Evolutionary conservation across 1,284 basidiomycete species (phyloP).

Genomic region (Tilletia caries): DNA sequence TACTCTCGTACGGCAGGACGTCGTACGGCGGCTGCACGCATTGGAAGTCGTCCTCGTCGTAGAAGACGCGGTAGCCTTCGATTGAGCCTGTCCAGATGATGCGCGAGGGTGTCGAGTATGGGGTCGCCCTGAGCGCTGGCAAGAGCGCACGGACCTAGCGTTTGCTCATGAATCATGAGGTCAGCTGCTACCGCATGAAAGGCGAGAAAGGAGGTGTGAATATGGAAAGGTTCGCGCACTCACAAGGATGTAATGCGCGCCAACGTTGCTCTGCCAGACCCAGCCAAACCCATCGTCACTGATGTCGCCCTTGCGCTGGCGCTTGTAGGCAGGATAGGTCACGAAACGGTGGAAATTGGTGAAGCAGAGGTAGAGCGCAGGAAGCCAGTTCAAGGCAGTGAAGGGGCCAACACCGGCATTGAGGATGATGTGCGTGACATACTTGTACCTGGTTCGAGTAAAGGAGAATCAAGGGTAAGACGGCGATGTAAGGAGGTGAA

Average conservation of each 20-base stretch:
- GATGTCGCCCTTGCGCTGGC: constrained; percentile 47
- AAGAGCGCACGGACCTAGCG: constrained; percentile 30
- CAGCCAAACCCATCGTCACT: constrained; percentile 50
- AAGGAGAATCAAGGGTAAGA: background rate
- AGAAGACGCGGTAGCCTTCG: constrained; percentile 46
- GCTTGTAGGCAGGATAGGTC: constrained; percentile 50
- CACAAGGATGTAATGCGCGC: constrained; percentile 50
- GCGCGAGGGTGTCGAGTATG: constrained; percentile 42
- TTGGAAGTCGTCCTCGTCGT: constrained; percentile 46
- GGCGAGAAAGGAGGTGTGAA: background rate
- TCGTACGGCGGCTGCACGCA: constrained; percentile 36
- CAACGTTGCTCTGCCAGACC: constrained; percentile 54
- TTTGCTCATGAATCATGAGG: too few relatives aligned
- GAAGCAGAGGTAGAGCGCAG: constrained; percentile 42
- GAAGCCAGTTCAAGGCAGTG: constrained; percentile 48
- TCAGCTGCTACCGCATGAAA: background rate
- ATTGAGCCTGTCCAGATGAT: constrained; percentile 54
- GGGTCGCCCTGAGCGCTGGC: constrained; percentile 37
- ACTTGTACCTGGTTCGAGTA: constrained; percentile 25
- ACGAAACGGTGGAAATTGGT: constrained; percentile 48
- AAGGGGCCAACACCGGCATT: constrained; percentile 52
- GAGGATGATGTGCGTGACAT: constrained; percentile 52
- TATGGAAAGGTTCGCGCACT: constrained; percentile 10
- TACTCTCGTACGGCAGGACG: constrained; percentile 49
- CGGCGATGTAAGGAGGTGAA: background rate